Base-by-base conservation (phyloP, 2,329 filamentous ascomycete species). In the Sporothrix humicola region DNA sequence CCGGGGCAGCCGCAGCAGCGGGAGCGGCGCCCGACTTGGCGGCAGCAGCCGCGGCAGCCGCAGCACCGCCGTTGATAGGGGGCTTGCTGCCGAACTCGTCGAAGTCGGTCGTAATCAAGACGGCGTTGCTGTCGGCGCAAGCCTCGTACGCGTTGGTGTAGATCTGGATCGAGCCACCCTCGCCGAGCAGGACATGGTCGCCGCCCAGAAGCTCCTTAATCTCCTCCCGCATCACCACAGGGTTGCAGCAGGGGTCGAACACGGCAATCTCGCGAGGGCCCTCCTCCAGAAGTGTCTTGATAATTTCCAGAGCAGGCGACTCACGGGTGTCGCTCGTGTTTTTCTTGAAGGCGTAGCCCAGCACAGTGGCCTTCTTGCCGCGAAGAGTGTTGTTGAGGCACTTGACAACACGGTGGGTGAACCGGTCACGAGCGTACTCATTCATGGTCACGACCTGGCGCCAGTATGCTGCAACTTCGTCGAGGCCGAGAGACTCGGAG, bases 271-370 rank as follows among this genome's bases (percentile, higher is more conserved):
- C 88, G 4, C 83, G 83, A 0, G 90, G 88, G 42, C 86, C 85
- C 79, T 94, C 91, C 75, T 90, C 87, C 10, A 92, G 83, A 23
- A 94, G 83, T 13, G 86, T 86, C 76, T 87, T 87, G 80, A 93
- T 88, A 76, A 93, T 88, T 76, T 90, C 89, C 26, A 93, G 85
- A 0, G 91, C 90, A 0, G 91, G 88, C 59, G 88, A 90, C 79
- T 94, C 92, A 52, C 92, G 87, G 5, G 91, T 92, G 79, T 95
- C 92, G 26, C 88, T 89, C 0, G 92, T 95, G 80, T 93, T 88
- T 82, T 93, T 92, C 85, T 95, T 95, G 83, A 93, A 95, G 9
- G 92, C 90, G 77, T 91, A 94, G 3, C 93, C 93, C 6, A 95
- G 85, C 1, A 95, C 84, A 2, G 90, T 87, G 15, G 94, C 83